phyloP scores from a whole-genome alignment of 441 rosid species.

The Biscutella laevigata region DNA sequence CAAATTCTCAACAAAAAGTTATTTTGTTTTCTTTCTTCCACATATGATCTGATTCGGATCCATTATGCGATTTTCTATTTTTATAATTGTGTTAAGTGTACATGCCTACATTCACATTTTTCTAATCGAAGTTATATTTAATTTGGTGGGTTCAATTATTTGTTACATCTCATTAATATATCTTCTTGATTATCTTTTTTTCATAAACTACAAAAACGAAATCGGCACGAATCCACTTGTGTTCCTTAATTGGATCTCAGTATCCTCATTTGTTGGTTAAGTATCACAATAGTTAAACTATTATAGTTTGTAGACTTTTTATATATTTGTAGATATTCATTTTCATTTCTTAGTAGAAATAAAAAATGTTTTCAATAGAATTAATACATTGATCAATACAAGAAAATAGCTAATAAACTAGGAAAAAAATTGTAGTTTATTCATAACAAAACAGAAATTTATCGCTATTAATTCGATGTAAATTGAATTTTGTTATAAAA shows the following conservation, averaged over 20 bases:
- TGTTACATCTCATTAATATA: conserved; percentile 2
- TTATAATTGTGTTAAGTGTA: conserved; percentile 8
- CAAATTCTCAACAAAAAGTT: conserved; percentile 18
- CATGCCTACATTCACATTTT: neutral
- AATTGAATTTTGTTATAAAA: no score
- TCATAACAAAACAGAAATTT: no score
- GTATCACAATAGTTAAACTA: neutral
- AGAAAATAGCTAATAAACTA: no score
- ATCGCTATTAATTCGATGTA: no score
- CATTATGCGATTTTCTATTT: conserved; percentile 22
- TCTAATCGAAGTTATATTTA: conserved; percentile 4
- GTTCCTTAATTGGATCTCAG: conserved; percentile 5
- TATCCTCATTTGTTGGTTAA: conserved; percentile 15
- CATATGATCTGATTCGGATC: conserved; percentile 27
- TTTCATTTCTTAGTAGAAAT: neutral
- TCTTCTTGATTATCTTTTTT: neutral
- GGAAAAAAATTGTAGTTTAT: no score
- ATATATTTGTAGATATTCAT: neutral
- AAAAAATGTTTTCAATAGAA: no score
- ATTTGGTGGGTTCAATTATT: conserved; percentile 21
- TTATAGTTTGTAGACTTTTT: neutral
- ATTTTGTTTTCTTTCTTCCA: conserved; percentile 21
- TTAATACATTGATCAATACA: no score
- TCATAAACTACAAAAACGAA: neutral
- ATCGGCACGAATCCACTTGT: conserved; percentile 18